Conservation (phyloP, 2,329 filamentous ascomycete species). For the Sporothrix brasiliensis region DNA sequence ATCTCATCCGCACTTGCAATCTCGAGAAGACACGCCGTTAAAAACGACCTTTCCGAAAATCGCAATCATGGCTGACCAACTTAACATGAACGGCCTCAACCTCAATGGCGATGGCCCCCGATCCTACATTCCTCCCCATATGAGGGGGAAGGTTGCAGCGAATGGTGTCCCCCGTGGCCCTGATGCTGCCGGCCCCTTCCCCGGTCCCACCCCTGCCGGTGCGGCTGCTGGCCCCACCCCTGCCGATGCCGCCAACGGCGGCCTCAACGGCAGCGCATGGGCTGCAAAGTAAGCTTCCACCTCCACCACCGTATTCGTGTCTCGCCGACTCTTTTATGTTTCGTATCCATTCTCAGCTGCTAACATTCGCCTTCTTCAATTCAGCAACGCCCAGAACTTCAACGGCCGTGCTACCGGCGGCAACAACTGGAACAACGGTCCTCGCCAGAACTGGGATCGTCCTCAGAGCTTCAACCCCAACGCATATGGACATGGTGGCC, state of each 20-base stretch:
- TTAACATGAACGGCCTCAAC: slow-evolving; percentile 77
- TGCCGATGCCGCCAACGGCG: slow-evolving; percentile 39
- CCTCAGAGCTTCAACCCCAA: slow-evolving; percentile 60
- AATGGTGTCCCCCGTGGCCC: slow-evolving; percentile 39
- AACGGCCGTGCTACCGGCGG: slow-evolving; percentile 44
- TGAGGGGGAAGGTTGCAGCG: slow-evolving; percentile 61
- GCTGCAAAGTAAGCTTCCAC: slow-evolving; percentile 58
- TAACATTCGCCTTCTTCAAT: slow-evolving; percentile 34
- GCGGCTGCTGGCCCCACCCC: slow-evolving; percentile 13
- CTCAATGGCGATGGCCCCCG: slow-evolving; percentile 56
- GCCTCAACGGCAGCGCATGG: slow-evolving; percentile 67
- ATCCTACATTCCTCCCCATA: slow-evolving; percentile 85
- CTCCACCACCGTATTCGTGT: not conserved
- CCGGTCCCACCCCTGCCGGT: slow-evolving; percentile 35
- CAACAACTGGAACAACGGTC: slow-evolving; percentile 37
- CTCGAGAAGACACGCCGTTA: slow-evolving; percentile 33
- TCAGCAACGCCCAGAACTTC: slow-evolving; percentile 52
- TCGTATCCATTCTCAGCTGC: not conserved
- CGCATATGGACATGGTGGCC: slow-evolving; percentile 50
- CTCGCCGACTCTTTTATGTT: slow-evolving; percentile 29
- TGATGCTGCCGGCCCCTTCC: slow-evolving; percentile 28
- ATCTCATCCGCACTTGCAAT: not conserved
- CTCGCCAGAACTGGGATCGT: slow-evolving; percentile 38
- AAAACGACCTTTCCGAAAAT: slow-evolving; percentile 17
- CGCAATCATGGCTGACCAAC: slow-evolving; percentile 75